Percentiles rank a stretch among this genome's conserved stretches.
phyloP scores from a whole-genome alignment of 805 yeast genomes.

The Torulaspora franciscae region DNA sequence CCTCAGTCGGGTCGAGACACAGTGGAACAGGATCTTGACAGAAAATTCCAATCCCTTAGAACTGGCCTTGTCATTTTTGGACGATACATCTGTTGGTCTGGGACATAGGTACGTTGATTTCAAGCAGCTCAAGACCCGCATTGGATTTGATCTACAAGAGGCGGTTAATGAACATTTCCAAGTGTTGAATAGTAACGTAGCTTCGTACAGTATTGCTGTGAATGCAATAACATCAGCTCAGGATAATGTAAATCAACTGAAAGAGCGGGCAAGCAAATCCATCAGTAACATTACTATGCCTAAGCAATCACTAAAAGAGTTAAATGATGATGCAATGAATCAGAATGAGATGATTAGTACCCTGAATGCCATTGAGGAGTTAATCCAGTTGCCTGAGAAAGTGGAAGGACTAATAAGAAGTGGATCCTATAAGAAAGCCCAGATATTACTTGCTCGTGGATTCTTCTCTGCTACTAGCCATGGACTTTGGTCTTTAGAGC shows the following conservation, averaged over 20 bases:
- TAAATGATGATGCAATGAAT: constrained; percentile 57
- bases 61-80: constrained; percentile 74
- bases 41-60: constrained; percentile 76
- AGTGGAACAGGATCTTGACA: constrained; percentile 48
- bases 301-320: constrained; percentile 54
- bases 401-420: constrained; percentile 66
- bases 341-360: constrained; percentile 67
- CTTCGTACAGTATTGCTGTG: constrained; percentile 72
- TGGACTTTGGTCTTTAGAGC: constrained; percentile 54
- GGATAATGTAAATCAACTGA: constrained; percentile 45
- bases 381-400: constrained; percentile 54
- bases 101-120: constrained; percentile 72
- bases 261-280: constrained; percentile 45
- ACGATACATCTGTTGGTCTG: constrained; percentile 85
- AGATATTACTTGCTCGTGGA: constrained; percentile 46
- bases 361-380: constrained; percentile 58
- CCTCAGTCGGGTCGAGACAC: constrained; percentile 34
- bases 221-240: constrained; percentile 63
- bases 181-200: constrained; percentile 78
- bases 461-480: constrained; percentile 45
- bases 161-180: constrained; percentile 81
- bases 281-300: constrained; percentile 48
- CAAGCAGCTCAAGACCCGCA: constrained; percentile 49
- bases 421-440: constrained; percentile 64
- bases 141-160: constrained; percentile 52